Percentiles rank a stretch among this genome's conserved stretches.
Conservation (phyloP, 148 eudicot species). For the Rhododendron kiyosumense region DNA sequence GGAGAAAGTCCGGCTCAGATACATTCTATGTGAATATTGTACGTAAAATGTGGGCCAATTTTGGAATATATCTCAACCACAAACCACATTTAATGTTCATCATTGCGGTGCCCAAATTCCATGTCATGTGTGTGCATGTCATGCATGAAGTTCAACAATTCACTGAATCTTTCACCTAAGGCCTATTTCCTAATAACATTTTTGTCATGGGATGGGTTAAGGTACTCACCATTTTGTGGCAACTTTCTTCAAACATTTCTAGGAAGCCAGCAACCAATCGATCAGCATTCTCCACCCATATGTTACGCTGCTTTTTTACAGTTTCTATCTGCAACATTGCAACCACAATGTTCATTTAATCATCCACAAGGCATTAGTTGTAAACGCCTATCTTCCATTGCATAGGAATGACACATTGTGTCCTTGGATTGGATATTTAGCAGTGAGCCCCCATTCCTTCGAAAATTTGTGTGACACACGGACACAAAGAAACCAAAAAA, state of each 20-base stretch:
- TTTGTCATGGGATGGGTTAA: not conserved
- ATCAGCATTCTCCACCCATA: conserved; percentile 96
- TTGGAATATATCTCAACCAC: not conserved
- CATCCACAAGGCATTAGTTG: not conserved
- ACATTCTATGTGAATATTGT: not conserved
- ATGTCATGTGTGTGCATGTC: not conserved
- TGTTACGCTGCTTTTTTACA: conserved; percentile 55
- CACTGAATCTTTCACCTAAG: not conserved
- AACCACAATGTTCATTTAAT: not conserved
- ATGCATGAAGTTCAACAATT: not conserved
- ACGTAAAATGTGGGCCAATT: not conserved
- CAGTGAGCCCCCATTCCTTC: not conserved
- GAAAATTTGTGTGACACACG: not conserved
- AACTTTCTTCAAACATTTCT: conserved; percentile 98
- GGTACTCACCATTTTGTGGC: conserved; percentile 70
- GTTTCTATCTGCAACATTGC: conserved; percentile 46
- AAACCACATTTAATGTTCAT: not conserved
- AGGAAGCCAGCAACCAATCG: conserved; percentile 87
- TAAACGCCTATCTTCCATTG: not conserved
- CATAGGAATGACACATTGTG: not conserved
- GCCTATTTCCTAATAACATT: not conserved
- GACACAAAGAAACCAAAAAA: not conserved
- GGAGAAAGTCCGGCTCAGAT: not conserved
- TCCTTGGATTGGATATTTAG: not conserved
- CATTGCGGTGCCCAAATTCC: not conserved